Evolutionary conservation across 306 rosid species (phyloP).

Genomic region (Rubus idaeus): DNA sequence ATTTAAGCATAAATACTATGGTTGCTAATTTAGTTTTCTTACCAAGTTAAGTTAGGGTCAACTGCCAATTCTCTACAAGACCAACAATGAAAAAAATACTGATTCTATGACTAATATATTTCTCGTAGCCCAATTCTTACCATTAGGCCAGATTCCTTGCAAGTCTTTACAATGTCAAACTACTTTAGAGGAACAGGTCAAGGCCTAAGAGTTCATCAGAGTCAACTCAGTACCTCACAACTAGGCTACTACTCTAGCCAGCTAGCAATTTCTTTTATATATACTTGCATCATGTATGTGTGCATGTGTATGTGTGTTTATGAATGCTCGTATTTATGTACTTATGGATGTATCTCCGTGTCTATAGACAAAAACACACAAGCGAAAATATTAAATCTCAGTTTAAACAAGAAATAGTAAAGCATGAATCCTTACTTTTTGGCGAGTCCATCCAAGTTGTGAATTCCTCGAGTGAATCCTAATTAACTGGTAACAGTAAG

Average conservation of each 20-base stretch:
- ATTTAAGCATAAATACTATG: background rate
- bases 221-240: background rate
- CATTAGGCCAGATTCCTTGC: background rate
- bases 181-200: background rate
- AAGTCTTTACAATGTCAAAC: slow-evolving; percentile 13
- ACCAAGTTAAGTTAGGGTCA: background rate
- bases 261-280: background rate
- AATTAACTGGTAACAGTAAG: slow-evolving; percentile 49
- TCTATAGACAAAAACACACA: background rate
- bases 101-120: background rate
- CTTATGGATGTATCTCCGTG: background rate
- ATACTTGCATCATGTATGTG: background rate
- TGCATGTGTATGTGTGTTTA: no score
- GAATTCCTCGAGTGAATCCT: slow-evolving; percentile 69
- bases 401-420: background rate
- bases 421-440: slow-evolving; percentile 60
- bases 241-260: background rate
- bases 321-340: background rate
- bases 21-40: background rate
- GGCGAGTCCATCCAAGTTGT: slow-evolving; percentile 84
- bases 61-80: background rate
- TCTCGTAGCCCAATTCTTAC: slow-evolving; percentile 9
- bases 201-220: slow-evolving; percentile 4
- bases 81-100: background rate
- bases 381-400: background rate